Conservation (phyloP, 306 rosid genomes). For the Hippophae rhamnoides region DNA sequence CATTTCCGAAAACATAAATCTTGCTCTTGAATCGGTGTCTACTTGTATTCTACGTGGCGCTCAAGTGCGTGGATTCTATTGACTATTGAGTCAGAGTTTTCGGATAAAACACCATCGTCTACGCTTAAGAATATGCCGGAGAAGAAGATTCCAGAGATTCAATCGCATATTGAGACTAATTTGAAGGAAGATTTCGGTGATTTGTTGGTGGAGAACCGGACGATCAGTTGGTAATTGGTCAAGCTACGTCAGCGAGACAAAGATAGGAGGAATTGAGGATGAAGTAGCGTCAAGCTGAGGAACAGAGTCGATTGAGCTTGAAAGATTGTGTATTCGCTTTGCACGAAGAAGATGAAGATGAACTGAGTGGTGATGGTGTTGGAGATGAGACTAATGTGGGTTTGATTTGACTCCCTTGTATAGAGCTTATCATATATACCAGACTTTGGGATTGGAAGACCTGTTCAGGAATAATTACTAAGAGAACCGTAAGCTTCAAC, state of each 20-base stretch:
- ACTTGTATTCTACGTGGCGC: slow-evolving; percentile 73
- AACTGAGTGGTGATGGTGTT: slow-evolving; percentile 25
- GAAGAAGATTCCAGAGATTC: slow-evolving; percentile 91
- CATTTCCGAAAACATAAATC: slow-evolving; percentile 64
- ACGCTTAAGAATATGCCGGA: slow-evolving; percentile 76
- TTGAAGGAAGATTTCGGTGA: slow-evolving; percentile 87
- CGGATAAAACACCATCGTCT: slow-evolving; percentile 61
- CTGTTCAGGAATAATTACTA: slow-evolving; percentile 82
- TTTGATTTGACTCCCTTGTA: slow-evolving; percentile 89
- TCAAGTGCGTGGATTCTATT: slow-evolving; percentile 66
- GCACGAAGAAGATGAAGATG: slow-evolving; percentile 89
- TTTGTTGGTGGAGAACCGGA: slow-evolving; percentile 98
- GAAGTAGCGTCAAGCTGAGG: slow-evolving; percentile 99
- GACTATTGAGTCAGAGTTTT: slow-evolving; percentile 66
- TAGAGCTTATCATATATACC: slow-evolving; percentile 76
- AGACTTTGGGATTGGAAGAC: slow-evolving; percentile 85
- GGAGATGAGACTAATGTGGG: slow-evolving; percentile 39
- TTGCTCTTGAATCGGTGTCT: slow-evolving; percentile 60
- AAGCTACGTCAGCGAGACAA: slow-evolving; percentile 89
- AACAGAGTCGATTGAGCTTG: slow-evolving; percentile 90
- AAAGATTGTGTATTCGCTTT: slow-evolving; percentile 81
- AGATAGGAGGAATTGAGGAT: slow-evolving; percentile 93
- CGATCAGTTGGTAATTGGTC: slow-evolving; percentile 77
- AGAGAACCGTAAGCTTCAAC: slow-evolving; percentile 89
- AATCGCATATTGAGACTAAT: slow-evolving; percentile 72